These are phyloP conservation scores for Coemansia erecta DNA, from an alignment of 192 early-diverging fungal species.

Conservation along the genomic window DNA sequence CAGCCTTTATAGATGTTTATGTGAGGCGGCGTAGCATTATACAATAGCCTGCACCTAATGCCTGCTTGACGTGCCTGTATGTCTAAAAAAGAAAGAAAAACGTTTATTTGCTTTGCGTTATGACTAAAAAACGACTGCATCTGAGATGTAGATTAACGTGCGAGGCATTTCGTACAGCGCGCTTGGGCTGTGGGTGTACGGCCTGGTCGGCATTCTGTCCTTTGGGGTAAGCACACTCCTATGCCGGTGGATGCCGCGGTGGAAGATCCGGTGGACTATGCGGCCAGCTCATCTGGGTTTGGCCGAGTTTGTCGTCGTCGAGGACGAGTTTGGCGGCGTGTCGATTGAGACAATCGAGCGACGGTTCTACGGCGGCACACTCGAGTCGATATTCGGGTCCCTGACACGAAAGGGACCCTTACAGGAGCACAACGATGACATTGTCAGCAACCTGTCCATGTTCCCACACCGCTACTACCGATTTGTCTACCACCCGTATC, in stretches of 20 bases:
- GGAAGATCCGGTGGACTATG: conserved; percentile 74
- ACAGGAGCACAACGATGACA: conserved; percentile 32
- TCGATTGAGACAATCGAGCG: conserved; percentile 56
- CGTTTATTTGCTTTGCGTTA: conserved; percentile 28
- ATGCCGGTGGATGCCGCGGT: conserved; percentile 80
- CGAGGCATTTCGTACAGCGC: conserved; percentile 62
- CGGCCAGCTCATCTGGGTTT: conserved; percentile 60
- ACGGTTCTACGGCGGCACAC: conserved; percentile 63
- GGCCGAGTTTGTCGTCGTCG: conserved; percentile 69
- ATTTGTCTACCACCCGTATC: conserved; percentile 51
- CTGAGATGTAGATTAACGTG: conserved; percentile 26
- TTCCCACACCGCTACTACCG: conserved; percentile 55
- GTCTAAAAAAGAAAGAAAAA: neutral
- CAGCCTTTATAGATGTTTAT: neutral
- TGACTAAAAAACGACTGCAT: no score
- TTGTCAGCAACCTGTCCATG: conserved; percentile 32
- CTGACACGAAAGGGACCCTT: conserved; percentile 36
- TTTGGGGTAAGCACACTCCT: conserved; percentile 72
- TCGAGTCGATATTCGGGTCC: conserved; percentile 65
- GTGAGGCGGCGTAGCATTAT: no score
- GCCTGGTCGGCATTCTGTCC: conserved; percentile 63
- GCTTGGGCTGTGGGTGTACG: conserved; percentile 59
- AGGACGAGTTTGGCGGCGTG: conserved; percentile 69
- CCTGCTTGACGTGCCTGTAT: neutral
- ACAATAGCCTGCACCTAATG: no score